Evolutionary conservation across 306 rosid species (phyloP).

Genomic region (Luffa acutangula): DNA sequence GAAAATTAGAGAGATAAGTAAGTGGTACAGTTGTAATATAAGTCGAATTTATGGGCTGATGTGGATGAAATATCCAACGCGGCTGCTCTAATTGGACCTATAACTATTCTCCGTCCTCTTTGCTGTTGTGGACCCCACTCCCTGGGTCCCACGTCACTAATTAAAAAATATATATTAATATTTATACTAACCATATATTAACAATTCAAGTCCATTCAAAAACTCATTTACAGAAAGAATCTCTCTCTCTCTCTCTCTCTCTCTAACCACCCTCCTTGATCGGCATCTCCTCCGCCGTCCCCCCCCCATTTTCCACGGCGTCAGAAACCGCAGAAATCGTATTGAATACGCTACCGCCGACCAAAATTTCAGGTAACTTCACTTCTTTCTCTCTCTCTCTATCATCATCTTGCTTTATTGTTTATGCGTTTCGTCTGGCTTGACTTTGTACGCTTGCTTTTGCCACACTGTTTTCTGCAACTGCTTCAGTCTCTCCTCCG

Average conservation of each 20-base stretch:
- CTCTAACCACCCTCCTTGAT: slow-evolving; percentile 1
- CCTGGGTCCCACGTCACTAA: not conserved
- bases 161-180: not conserved
- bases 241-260: slow-evolving; percentile 5
- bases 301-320: slow-evolving; percentile 8
- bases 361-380: not conserved
- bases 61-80: slow-evolving; percentile 3
- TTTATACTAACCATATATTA: not conserved
- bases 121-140: not conserved
- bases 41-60: not conserved
- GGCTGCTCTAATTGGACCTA: slow-evolving; percentile 12
- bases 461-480: not conserved
- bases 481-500: not conserved
- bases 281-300: slow-evolving; percentile 7
- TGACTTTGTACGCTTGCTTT: not conserved
- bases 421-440: not conserved
- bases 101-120: not conserved
- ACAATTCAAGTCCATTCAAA: not conserved
- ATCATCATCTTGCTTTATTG: not conserved
- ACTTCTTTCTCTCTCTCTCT: not conserved
- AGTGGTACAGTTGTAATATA: not conserved
- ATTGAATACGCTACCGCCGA: not conserved
- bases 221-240: not conserved
- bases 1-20: not conserved
- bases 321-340: not conserved